Evolutionary conservation across 2,329 filamentous ascomycete genomes (phyloP), one percentile per base, ranked within the genome.

Genomic region (Lecanicillium sp.): DNA sequence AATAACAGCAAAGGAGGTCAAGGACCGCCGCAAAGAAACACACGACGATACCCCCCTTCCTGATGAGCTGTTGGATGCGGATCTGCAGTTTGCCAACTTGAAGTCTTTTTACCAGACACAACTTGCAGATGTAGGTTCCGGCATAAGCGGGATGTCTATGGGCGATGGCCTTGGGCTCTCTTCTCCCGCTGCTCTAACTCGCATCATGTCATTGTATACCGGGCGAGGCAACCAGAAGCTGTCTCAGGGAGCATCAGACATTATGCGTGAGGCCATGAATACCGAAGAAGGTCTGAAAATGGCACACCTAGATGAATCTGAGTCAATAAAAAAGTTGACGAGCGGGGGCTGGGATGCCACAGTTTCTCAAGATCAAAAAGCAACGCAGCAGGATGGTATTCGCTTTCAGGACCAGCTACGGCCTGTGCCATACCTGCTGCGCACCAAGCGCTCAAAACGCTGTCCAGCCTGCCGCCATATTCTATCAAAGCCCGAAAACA

Each of bases 391-490:
- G 53, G 71, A 61, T 62, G 77, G 66, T 38, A 64, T 74, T 3
- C 77, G 74, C 6, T 89, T 92, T 55, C 64, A 77, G 2, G 74
- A 81, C 38, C 78, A 90, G 15, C 75, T 97, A 5, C 81, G 87
- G 19, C 92, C 92, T 1, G 74, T 89, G 12, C 82, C 89, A 0
- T 83, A 85, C 13, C 74, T 94, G 3, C 77, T 98, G 12, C 82
- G 87, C 41, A 94, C 90, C 0, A 96, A 96, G 57, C 84, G 90
- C 28, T 88, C 87, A 15, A 97, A 96, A 65, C 86, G 92, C 33
- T 98, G 92, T 61, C 84, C 87, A 36, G 76, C 82, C 10, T 98
- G 92, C 63, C 83, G 92, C 11, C 90, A 97, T 64, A 96, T 97
- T 56, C 83, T 98, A 50, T 85, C 87, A 44, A 94, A 94, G 58